phyloP scores from a whole-genome alignment of 306 rosid species.

The Corylus avellana region DNA sequence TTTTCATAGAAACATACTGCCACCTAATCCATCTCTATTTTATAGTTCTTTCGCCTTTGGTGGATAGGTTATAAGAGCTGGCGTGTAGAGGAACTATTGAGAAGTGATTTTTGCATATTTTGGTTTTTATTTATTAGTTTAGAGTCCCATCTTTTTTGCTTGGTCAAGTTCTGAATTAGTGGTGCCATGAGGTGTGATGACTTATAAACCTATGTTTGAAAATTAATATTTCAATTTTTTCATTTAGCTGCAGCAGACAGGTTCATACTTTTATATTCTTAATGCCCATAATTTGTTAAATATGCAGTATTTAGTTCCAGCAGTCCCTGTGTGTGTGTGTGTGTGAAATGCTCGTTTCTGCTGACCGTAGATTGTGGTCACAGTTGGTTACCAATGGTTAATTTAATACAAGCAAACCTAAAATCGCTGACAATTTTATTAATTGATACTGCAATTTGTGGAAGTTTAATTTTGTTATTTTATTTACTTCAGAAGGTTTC shows the following conservation, averaged over 20 bases:
- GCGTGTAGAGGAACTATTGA: neutral
- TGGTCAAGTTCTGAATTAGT: neutral
- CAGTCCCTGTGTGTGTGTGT: neutral
- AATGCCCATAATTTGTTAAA: neutral
- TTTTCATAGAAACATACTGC: neutral
- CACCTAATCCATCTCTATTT: neutral
- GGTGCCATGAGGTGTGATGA: conserved; percentile 1
- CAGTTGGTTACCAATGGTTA: neutral
- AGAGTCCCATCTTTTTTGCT: neutral
- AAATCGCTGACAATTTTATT: neutral
- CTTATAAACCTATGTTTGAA: neutral
- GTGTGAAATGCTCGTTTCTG: neutral
- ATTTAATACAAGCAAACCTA: neutral
- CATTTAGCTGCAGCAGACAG: neutral
- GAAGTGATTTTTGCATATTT: neutral
- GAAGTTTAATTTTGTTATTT: conserved; percentile 8
- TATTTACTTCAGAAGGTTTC: conserved; percentile 68
- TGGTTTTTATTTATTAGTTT: neutral
- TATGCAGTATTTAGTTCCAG: neutral
- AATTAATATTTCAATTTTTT: conserved; percentile 12
- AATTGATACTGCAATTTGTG: conserved; percentile 1
- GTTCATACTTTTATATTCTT: neutral
- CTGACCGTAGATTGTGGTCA: neutral
- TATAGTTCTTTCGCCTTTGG: neutral
- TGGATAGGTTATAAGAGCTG: neutral